Evolutionary conservation across 305 asterid species (phyloP), one percentile per base, ranked within the genome.

Genomic region (Fraxinus dipetala): DNA sequence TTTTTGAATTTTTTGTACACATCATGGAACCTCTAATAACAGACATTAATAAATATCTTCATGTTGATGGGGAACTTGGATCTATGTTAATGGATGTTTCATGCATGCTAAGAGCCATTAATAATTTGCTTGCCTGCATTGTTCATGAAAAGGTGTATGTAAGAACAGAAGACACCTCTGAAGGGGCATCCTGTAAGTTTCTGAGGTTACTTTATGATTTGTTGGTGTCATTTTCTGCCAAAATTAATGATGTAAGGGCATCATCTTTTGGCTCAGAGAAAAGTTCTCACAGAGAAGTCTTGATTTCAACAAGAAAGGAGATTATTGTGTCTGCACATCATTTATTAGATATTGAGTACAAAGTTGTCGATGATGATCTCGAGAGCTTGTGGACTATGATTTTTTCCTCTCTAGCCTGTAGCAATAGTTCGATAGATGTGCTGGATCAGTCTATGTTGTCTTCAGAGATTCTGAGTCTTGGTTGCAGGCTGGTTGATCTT

Each of bases 301-400:
- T 90, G 87, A 78, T 87, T 84, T 87, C 87, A 85, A 87, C 85
- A 72, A 89, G 91, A 82, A 94, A 84, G 86, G 97, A 94, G 91
- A 79, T 95, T 75, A 85, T 92, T 84, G 83, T 79, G 79, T 72
- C 91, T 81, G 88, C 89, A 24, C 88, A 86, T 86, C 89, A 90
- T 85, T 87, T 95, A 81, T 78, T 95, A 81, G 88, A 94, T 85
- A 92, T 94, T 48, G 99, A 93, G 80, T 92, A 95, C 78, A 92
- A 90, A 79, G 95, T 92, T 87, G 90, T 94, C 83, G 96, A 92
- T 76, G 95, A 90, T 85, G 95, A 90, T 90, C 90, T 93, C 22
- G 96, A 91, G 86, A 90, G 86, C 89, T 83, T 95, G 80, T 95
- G 99, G 99, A 81, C 79, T 45, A 77, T 87, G 89, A 79, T 89